A percentile compares a stretch with the other conserved stretches of the same genome.
These are phyloP conservation scores for Ganoderma multipileum DNA, from an alignment of 1,284 basidiomycete genomes.

Conservation along the genomic window DNA sequence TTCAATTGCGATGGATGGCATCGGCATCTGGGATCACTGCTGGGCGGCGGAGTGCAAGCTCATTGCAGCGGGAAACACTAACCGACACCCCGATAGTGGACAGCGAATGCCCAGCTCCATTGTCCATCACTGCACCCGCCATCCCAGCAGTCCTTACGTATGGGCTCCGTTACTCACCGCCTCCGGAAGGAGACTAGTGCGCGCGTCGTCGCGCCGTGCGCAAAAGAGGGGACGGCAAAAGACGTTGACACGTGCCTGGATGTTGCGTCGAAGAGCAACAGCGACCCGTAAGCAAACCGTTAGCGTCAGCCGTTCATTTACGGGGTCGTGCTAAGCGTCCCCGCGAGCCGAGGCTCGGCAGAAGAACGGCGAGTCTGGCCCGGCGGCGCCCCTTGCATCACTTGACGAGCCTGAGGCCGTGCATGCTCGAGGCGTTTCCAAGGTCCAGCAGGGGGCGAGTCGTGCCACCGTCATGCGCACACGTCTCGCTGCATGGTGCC, in stretches of 20 bases:
- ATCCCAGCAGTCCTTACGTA: constrained; percentile 20
- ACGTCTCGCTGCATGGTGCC: constrained; percentile 1
- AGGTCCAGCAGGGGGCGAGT: neutral
- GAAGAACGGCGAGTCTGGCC: constrained; percentile 3
- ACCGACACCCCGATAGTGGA: neutral
- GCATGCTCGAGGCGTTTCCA: constrained; percentile 2
- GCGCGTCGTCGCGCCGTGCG: constrained; percentile 1
- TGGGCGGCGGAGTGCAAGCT: neutral
- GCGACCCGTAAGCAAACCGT: neutral
- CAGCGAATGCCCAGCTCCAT: neutral
- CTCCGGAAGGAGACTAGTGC: constrained; percentile 16
- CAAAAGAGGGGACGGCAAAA: neutral
- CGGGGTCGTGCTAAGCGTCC: constrained; percentile 10
- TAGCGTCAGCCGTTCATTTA: constrained; percentile 21
- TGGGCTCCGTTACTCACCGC: constrained; percentile 10
- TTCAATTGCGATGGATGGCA: neutral
- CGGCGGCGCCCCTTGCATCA: constrained; percentile 1
- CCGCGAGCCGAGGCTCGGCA: constrained; percentile 21
- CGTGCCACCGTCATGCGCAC: constrained; percentile 4
- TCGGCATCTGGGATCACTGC: neutral
- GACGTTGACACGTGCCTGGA: neutral
- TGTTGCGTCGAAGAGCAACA: neutral
- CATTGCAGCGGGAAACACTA: neutral
- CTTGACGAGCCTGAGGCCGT: constrained; percentile 3
- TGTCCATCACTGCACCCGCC: neutral